Evolutionary conservation across 331 rosid genomes (phyloP).

Genomic region (Quercus phellos): DNA sequence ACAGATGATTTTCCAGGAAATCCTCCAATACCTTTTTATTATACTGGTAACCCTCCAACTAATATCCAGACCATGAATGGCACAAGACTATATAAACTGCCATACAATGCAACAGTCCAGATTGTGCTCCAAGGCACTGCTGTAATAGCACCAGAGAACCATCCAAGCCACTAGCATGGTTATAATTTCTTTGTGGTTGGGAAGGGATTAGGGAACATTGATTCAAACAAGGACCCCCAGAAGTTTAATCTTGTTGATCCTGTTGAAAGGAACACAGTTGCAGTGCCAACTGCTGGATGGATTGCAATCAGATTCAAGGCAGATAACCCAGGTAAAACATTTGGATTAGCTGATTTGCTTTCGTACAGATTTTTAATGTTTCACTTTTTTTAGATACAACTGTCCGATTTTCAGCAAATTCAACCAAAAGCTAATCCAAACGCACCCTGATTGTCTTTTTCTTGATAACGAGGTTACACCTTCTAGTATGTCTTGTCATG

Average conservation of each 20-base stretch:
- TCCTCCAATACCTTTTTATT: slow-evolving; percentile 50
- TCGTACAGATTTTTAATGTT: no score
- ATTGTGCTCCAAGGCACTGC: slow-evolving; percentile 63
- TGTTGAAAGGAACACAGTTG: slow-evolving; percentile 64
- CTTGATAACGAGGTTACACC: not conserved
- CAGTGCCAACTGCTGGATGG: slow-evolving; percentile 68
- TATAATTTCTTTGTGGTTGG: slow-evolving; percentile 67
- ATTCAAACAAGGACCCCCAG: slow-evolving; percentile 41
- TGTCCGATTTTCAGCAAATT: no score
- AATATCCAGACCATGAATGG: slow-evolving; percentile 56
- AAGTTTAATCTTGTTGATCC: slow-evolving; percentile 63
- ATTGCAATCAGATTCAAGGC: slow-evolving; percentile 70
- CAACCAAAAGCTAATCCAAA: no score
- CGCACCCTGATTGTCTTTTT: not conserved
- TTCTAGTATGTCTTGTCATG: not conserved
- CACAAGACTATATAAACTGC: slow-evolving; percentile 46
- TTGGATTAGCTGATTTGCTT: no score
- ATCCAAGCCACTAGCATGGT: slow-evolving; percentile 63
- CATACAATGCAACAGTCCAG: slow-evolving; percentile 48
- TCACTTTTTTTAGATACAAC: no score
- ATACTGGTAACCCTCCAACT: slow-evolving; percentile 47
- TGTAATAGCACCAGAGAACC: slow-evolving; percentile 61
- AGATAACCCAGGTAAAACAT: slow-evolving; percentile 55
- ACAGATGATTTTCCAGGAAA: slow-evolving; percentile 59
- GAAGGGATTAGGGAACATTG: slow-evolving; percentile 60